Evolutionary conservation across 169 alveolate genomes (phyloP).

Genomic region (Babesia caballi): DNA sequence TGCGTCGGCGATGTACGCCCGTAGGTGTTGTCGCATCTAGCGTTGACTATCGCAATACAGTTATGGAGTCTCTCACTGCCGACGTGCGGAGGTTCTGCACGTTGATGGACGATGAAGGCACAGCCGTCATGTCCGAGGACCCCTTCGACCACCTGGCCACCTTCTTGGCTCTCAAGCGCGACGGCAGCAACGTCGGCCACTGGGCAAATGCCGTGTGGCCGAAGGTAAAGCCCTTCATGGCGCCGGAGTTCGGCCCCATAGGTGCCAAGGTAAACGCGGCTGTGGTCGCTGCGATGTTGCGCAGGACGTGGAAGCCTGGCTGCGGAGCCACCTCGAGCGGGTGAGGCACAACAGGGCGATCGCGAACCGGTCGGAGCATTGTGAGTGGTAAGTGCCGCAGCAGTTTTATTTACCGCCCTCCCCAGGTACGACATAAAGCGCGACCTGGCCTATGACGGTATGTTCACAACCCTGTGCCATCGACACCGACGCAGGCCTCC

Average conservation of each 20-base stretch:
- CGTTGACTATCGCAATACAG: background rate
- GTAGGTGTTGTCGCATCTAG: conserved; percentile 15
- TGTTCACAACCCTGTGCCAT: background rate
- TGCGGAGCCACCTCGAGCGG: conserved; percentile 32
- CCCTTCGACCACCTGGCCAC: background rate
- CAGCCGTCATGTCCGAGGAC: background rate
- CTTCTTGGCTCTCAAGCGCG: conserved; percentile 43
- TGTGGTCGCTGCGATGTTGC: background rate
- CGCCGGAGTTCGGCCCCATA: conserved; percentile 19
- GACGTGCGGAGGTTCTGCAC: conserved; percentile 32
- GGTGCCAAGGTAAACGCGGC: background rate
- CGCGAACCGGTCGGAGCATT: background rate
- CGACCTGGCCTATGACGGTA: conserved; percentile 58
- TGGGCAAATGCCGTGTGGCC: conserved; percentile 57
- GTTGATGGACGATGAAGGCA: conserved; percentile 1
- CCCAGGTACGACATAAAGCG: conserved; percentile 46
- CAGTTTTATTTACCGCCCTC: background rate
- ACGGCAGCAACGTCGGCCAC: conserved; percentile 37
- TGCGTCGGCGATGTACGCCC: conserved; percentile 42
- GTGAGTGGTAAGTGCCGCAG: conserved; percentile 17
- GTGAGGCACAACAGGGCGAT: conserved; percentile 39
- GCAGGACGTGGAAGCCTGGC: conserved; percentile 46
- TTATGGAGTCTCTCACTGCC: conserved; percentile 38
- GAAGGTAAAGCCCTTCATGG: conserved; percentile 7
- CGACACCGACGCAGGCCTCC: conserved; percentile 12